Evolutionary conservation across 331 rosid genomes (phyloP), one percentile per base, ranked within the genome.

Genomic region (Malus hybrid): DNA sequence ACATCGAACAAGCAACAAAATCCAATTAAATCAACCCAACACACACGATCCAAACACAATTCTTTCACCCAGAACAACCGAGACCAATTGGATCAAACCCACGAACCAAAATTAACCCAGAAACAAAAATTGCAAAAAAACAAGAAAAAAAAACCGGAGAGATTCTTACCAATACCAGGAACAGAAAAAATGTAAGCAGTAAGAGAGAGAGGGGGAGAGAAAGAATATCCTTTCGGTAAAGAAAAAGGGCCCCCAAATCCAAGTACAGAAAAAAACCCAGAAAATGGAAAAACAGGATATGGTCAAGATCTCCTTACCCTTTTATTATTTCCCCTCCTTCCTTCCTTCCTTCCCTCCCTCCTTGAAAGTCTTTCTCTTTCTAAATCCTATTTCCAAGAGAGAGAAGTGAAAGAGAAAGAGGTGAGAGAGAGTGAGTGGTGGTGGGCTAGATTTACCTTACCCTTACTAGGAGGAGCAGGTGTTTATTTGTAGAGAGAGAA

Each of bases 241-340:
- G 76, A 55, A 56, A 50, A 86, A 77, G 88, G 85, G 82, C 74
- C 89, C 74, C 83, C 86, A 74, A 82, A 83, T 78, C 76, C 69
- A 74, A 86, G 73, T 78, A 76, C 16, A 20, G 71, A 53, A 58
- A 67, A 67, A 77, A 77, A 62, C 79, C 73, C 66, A 64, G 78
- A 60, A 5, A 64, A 26, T n/a, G 33, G 57, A 33, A 70, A 71
- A 30, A 50, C 44, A 70, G 36, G 73, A 13, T 30, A 53, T 57
- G 80, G 82, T 74, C 88, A 79, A 60, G 86, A 72, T 86, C 93
- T 88, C 84, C 79, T 69, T 73, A 42, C 48, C 78, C 74, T 66
- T 63, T 32, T 63, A 60, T 36, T 56, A 32, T 30, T 30, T n/a
- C 20, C 30, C 63, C 60, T 76, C 65, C 72, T 69, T 56, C 13